phyloP scores from a whole-genome alignment of 306 rosid species.

The Echinosophora koreensis region DNA sequence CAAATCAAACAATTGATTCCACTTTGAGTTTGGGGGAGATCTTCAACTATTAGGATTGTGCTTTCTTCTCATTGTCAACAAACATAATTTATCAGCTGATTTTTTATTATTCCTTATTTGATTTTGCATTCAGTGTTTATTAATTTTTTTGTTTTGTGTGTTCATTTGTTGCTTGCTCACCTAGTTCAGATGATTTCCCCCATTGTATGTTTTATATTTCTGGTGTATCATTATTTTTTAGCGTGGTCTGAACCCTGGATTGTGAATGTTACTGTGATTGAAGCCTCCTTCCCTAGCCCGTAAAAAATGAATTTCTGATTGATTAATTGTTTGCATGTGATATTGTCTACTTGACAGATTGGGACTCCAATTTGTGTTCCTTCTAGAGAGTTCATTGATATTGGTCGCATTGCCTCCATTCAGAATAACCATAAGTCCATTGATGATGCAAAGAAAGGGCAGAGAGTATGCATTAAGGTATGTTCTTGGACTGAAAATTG shows the following conservation, averaged over 20 bases:
- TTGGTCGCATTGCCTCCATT: constrained; percentile 87
- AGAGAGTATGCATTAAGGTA: constrained; percentile 90
- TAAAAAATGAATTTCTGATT: constrained; percentile 6
- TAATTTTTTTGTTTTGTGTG: background rate
- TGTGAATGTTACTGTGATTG: background rate
- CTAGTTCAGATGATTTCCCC: no score
- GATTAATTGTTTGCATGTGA: constrained; percentile 16
- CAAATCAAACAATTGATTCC: background rate
- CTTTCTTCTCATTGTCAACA: background rate
- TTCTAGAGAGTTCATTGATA: constrained; percentile 79
- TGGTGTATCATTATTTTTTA: constrained; percentile 9
- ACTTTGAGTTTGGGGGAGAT: background rate
- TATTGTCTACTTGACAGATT: constrained; percentile 61
- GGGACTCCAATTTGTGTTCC: constrained; percentile 97
- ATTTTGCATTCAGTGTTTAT: background rate
- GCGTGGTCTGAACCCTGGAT: background rate
- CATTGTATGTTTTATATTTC: background rate
- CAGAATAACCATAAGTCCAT: constrained; percentile 90
- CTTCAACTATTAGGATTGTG: constrained; percentile 12
- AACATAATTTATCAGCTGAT: background rate
- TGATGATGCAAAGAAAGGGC: constrained; percentile 91
- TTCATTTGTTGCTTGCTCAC: no score
- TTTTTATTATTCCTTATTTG: constrained; percentile 9
- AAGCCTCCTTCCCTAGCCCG: background rate
- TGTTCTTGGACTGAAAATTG: constrained; percentile 28